Base-by-base conservation (phyloP, 73 alveolate species). In the Effrenium voratum region DNA sequence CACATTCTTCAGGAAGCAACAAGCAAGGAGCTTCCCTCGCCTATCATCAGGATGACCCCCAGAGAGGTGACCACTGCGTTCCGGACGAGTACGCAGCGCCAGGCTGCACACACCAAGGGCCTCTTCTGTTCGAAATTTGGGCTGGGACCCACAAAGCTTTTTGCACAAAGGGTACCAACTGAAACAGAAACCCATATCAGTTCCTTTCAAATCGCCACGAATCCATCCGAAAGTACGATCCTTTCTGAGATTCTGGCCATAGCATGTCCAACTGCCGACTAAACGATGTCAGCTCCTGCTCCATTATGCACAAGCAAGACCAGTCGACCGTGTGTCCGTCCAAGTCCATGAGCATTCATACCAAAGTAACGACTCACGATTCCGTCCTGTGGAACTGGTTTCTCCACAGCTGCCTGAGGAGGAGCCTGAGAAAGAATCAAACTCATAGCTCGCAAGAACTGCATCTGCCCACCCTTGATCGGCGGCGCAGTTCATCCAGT, bases 11-110 rank as follows among this genome's bases (percentile, higher is more conserved):
- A 1, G 3, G 1, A 57, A 22, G 28, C 3, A 22, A 22, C n/a
- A 57, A 57, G 16, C 72, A 22, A 22, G 28, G 28, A 57, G 22
- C 22, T 55, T 22, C 68, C 12, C 63, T 45, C 43, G 47, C 97
- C 97, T 68, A 40, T 30, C 72, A 90, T 55, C 1, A 66, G 75
- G 41, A 22, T 76, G 8, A 76, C 5, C 72, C 97, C 97, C 45
- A 90, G 88, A 30, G 41, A 24, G 2, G 36, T 41, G 44, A 57
- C 97, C 1, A 76, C 63, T 13, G 60, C 66, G 76, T 90, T 80
- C 32, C 97, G 97, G 24, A 90, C 88, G 76, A 90, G 55, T 76
- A 60, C 68, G 75, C 88, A 90, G 0, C 97, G 97, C 88, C 77
- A 90, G 34, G 73, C 59, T 1, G 97, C 97, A 55, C n/a, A 5